These are phyloP conservation scores for Moringa oleifera DNA, from an alignment of 345 rosid genomes.

Conservation along the genomic window DNA sequence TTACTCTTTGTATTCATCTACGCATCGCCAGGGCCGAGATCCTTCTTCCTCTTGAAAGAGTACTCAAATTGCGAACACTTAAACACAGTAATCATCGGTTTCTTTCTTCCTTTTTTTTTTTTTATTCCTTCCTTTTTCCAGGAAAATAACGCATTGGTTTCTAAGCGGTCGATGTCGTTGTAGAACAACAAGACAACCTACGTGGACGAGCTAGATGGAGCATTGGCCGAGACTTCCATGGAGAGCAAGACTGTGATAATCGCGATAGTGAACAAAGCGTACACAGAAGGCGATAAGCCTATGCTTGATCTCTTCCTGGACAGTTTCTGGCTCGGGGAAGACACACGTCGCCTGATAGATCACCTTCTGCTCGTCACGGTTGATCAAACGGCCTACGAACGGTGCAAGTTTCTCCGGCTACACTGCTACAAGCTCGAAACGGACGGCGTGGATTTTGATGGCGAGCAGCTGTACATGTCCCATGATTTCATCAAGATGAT, in stretches of 20 bases:
- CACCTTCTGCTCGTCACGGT: conserved; percentile 44
- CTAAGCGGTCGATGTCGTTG: no score
- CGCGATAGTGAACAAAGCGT: conserved; percentile 44
- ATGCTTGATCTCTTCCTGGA: conserved; percentile 57
- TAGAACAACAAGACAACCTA: no score
- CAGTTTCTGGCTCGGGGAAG: conserved; percentile 57
- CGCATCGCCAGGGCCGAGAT: background rate
- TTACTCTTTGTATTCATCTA: background rate
- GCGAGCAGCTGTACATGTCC: conserved; percentile 53
- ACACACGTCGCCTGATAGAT: conserved; percentile 32
- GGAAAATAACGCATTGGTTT: no score
- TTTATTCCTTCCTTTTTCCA: no score
- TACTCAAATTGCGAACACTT: background rate
- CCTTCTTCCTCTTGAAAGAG: background rate
- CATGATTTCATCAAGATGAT: conserved; percentile 52
- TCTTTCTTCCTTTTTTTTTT: no score
- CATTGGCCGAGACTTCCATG: conserved; percentile 34
- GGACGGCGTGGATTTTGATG: conserved; percentile 29
- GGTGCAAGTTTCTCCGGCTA: conserved; percentile 44
- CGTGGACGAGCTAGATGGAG: conserved; percentile 31
- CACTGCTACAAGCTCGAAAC: conserved; percentile 50
- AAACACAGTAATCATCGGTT: background rate
- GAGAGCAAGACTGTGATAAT: conserved; percentile 45
- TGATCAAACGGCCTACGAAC: conserved; percentile 41
- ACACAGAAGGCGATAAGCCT: conserved; percentile 30